Evolutionary conservation across 2,329 filamentous ascomycete species (phyloP).

Genomic region (Nannizzia gypsea): DNA sequence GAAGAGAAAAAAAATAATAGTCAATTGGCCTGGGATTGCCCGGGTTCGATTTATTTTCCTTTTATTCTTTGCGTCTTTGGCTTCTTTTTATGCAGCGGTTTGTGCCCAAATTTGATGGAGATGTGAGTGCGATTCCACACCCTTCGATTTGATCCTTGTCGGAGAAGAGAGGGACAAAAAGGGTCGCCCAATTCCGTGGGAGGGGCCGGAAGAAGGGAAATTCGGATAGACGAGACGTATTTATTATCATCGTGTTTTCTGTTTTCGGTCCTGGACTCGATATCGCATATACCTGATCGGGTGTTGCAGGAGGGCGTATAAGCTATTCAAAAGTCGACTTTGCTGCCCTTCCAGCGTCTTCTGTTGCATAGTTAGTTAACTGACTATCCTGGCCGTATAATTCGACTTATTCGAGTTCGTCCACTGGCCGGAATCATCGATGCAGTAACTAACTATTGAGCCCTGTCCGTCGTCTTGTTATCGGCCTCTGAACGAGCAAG

Average conservation of each 20-base stretch:
- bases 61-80: neutral
- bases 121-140: neutral
- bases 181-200: neutral
- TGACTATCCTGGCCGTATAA: neutral
- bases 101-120: neutral
- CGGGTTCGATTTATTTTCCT: neutral
- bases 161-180: neutral
- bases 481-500: too few relatives aligned
- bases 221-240: neutral
- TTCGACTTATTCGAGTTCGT: neutral
- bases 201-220: neutral
- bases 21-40: neutral
- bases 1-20: neutral
- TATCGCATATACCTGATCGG: neutral
- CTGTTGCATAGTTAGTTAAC: too few relatives aligned
- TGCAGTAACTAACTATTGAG: neutral
- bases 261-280: neutral
- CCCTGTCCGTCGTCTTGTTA: neutral
- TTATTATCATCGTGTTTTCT: neutral
- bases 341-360: neutral
- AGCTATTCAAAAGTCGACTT: neutral
- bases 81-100: neutral
- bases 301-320: neutral
- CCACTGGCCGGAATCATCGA: neutral
- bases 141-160: neutral